Conservation (phyloP, 2,329 filamentous ascomycete species). For the Ophiostoma australiae region DNA sequence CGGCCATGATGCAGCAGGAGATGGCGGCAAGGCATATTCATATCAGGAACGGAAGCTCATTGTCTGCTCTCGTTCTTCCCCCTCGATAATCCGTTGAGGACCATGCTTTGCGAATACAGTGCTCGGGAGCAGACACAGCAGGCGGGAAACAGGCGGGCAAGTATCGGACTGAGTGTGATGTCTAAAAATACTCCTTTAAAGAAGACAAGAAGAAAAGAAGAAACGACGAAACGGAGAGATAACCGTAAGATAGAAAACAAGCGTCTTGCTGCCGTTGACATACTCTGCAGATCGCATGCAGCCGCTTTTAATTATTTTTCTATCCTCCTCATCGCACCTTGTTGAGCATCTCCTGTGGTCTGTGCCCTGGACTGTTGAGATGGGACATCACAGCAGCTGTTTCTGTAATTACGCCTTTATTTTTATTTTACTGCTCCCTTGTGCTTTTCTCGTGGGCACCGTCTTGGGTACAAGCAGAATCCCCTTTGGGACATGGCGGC, state of each 20-base stretch:
- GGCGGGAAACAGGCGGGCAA: not conserved
- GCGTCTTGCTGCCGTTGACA: not conserved
- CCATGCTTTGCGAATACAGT: not conserved
- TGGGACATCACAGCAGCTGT: not conserved
- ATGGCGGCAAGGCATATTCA: not conserved
- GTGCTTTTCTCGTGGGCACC: not conserved
- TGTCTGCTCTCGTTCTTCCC: not conserved
- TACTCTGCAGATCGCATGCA: not conserved
- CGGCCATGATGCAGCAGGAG: not conserved
- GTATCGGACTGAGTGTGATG: not conserved
- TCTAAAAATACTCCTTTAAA: not conserved
- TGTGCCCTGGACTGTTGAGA: not conserved
- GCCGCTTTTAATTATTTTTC: not conserved
- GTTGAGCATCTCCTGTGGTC: not conserved
- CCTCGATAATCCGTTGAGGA: not conserved
- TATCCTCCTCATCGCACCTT: not conserved
- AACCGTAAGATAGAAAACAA: not conserved
- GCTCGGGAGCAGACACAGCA: constrained; percentile 2
- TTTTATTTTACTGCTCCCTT: not conserved
- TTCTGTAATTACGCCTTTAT: not conserved
- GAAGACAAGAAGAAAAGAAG: not conserved
- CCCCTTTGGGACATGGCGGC: not conserved
- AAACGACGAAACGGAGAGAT: not conserved
- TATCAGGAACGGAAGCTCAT: not conserved
- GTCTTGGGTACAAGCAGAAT: not conserved